Evolutionary conservation across 1,139 yeast species (phyloP).

Genomic region (Yamadazyma dendronema): DNA sequence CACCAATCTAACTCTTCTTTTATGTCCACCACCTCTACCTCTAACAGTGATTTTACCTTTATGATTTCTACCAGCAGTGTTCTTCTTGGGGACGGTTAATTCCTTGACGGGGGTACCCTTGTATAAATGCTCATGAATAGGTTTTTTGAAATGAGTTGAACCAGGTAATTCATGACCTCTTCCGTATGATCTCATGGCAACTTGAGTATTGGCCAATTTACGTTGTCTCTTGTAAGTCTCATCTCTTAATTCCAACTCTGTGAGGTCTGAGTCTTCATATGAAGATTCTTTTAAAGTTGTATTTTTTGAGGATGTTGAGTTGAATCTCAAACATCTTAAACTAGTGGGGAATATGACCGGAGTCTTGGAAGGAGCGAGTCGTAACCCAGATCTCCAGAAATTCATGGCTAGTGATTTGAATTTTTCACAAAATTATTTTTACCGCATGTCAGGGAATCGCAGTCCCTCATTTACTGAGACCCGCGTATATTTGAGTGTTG

Average conservation of each 20-base stretch:
- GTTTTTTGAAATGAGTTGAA: slow-evolving; percentile 84
- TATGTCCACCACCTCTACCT: slow-evolving; percentile 97
- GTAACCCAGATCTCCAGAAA: slow-evolving; percentile 3
- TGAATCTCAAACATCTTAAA: no score
- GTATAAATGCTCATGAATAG: slow-evolving; percentile 82
- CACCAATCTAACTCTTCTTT: slow-evolving; percentile 77
- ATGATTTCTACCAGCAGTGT: slow-evolving; percentile 86
- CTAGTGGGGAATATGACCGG: no score
- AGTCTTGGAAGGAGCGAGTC: no score
- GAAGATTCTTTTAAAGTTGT: no score
- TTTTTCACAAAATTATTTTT: no score
- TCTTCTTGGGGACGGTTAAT: slow-evolving; percentile 71
- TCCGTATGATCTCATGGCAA: slow-evolving; percentile 70
- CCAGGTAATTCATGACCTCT: slow-evolving; percentile 79
- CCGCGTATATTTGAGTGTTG: slow-evolving; percentile 1
- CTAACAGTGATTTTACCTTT: slow-evolving; percentile 87
- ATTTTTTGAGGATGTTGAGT: no score
- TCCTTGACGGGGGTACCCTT: slow-evolving; percentile 79
- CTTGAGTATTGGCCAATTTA: slow-evolving; percentile 67
- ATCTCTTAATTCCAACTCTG: slow-evolving; percentile 81
- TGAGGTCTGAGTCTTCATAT: slow-evolving; percentile 22
- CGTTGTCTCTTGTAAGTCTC: slow-evolving; percentile 68
- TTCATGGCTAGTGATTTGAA: slow-evolving; percentile 1
- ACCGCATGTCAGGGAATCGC: background rate
- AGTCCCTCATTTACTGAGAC: slow-evolving; percentile 3